Conservation (phyloP, 1,139 yeast species). For the Saccharomyces uvarum region DNA sequence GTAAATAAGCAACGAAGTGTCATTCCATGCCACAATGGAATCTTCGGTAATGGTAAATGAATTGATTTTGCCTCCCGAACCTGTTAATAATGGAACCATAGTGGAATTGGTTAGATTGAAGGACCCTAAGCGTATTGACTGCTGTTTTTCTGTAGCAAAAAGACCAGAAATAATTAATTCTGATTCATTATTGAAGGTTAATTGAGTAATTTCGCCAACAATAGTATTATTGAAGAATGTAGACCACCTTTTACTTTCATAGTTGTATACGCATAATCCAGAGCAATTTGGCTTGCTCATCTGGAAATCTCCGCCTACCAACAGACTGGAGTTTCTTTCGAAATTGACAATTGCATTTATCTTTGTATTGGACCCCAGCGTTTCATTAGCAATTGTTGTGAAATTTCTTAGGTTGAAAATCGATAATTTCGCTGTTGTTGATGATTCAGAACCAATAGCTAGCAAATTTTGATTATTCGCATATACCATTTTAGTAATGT, state of each 20-base stretch:
- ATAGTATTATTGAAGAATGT: constrained; percentile 37
- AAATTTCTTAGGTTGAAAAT: constrained; percentile 21
- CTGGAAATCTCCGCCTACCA: constrained; percentile 72
- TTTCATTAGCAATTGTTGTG: constrained; percentile 15
- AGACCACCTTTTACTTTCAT: constrained; percentile 49
- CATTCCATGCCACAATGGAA: constrained; percentile 19
- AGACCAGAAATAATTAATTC: constrained; percentile 58
- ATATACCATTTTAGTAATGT: constrained; percentile 14
- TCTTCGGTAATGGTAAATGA: constrained; percentile 12
- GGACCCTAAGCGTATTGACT: constrained; percentile 16
- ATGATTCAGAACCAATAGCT: constrained; percentile 16
- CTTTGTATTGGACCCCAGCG: constrained; percentile 29
- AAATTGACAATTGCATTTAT: constrained; percentile 50
- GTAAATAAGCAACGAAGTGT: constrained; percentile 10
- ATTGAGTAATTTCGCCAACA: constrained; percentile 48
- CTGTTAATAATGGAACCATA: constrained; percentile 8
- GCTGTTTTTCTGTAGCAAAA: constrained; percentile 25
- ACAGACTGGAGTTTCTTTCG: constrained; percentile 43
- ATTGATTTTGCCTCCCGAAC: constrained; percentile 6
- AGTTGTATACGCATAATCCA: constrained; percentile 61
- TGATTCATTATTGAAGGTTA: constrained; percentile 46
- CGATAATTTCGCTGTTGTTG: constrained; percentile 9
- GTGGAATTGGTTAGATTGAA: constrained; percentile 13
- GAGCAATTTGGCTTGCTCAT: constrained; percentile 57
- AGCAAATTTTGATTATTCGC: constrained; percentile 15